These are phyloP conservation scores for Schizosaccharomyces osmophilus DNA, from an alignment of 805 yeast species.

Conservation along the genomic window DNA sequence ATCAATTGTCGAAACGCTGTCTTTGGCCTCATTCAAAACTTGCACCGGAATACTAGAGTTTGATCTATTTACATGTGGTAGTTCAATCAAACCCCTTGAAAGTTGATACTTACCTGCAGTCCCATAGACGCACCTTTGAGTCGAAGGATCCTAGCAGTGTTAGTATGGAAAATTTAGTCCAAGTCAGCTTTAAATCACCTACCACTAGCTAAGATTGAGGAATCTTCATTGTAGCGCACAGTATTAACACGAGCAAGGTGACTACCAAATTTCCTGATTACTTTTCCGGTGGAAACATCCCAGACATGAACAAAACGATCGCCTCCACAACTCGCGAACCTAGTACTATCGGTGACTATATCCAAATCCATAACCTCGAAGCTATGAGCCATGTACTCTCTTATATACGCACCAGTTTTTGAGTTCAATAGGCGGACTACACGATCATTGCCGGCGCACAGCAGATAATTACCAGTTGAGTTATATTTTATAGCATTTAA, in stretches of 20 bases:
- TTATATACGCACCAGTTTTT: constrained; percentile 7
- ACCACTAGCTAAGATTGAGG: constrained; percentile 11
- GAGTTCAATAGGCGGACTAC: constrained; percentile 12
- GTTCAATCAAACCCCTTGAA: no score
- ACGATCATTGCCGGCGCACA: constrained; percentile 14
- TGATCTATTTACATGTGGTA: constrained; percentile 3
- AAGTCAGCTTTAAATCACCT: background rate
- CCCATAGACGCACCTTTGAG: constrained; percentile 15
- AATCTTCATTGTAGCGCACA: constrained; percentile 10
- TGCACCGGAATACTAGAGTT: constrained; percentile 15
- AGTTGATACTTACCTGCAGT: constrained; percentile 6
- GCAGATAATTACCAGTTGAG: constrained; percentile 10
- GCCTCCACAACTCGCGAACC: constrained; percentile 15
- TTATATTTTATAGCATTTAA: constrained; percentile 12
- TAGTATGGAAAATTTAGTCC: background rate
- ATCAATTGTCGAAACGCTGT: constrained; percentile 12
- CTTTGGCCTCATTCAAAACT: constrained; percentile 14
- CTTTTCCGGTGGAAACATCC: constrained; percentile 12
- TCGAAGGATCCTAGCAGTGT: constrained; percentile 11
- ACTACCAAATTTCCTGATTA: constrained; percentile 10
- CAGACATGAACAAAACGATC: constrained; percentile 13
- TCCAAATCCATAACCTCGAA: constrained; percentile 13
- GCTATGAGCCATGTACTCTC: constrained; percentile 9
- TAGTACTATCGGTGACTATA: constrained; percentile 5
- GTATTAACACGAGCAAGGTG: constrained; percentile 12